phyloP scores from a whole-genome alignment of 2,329 filamentous ascomycete species.

The Chaetomiaceae sp. region DNA sequence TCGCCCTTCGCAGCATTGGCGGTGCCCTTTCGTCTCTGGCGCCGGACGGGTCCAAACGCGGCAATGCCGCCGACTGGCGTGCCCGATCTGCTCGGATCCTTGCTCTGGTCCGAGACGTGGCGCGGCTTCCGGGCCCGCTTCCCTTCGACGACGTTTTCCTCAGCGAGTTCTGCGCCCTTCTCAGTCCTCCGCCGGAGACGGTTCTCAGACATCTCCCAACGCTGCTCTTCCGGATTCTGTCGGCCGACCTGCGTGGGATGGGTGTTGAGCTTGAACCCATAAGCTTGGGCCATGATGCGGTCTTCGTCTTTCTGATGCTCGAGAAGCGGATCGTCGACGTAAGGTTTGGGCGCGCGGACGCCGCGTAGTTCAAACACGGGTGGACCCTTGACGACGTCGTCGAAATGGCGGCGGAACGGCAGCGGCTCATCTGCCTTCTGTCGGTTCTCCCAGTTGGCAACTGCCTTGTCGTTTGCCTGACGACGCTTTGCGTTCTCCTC shows the following conservation, averaged over 20 bases:
- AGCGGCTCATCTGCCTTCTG: constrained; percentile 27
- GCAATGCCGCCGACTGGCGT: constrained; percentile 40
- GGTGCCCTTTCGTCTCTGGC: constrained; percentile 18
- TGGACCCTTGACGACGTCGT: constrained; percentile 41
- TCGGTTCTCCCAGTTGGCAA: constrained; percentile 32
- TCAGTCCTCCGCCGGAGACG: constrained; percentile 53
- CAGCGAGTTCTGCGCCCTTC: constrained; percentile 52
- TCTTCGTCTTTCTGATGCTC: constrained; percentile 47
- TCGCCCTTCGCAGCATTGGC: constrained; percentile 12
- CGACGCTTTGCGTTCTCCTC: constrained; percentile 53
- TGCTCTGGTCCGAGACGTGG: constrained; percentile 47
- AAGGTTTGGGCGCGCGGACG: constrained; percentile 41
- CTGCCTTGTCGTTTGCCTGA: constrained; percentile 40
- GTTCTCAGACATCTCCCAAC: constrained; percentile 50
- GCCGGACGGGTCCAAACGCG: constrained; percentile 29
- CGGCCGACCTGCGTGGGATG: constrained; percentile 52
- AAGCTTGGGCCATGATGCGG: constrained; percentile 53
- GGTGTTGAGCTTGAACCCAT: constrained; percentile 58
- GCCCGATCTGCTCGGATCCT: constrained; percentile 47
- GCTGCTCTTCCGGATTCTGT: constrained; percentile 54
- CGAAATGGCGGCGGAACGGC: constrained; percentile 25
- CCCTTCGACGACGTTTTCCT: constrained; percentile 40
- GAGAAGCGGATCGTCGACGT: constrained; percentile 41
- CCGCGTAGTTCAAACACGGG: constrained; percentile 49
- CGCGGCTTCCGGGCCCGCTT: constrained; percentile 52